A percentile compares a stretch with the other conserved stretches of the same genome.
These are phyloP conservation scores for Hibiscus syriacus DNA, from an alignment of 345 rosid genomes.

Conservation along the genomic window DNA sequence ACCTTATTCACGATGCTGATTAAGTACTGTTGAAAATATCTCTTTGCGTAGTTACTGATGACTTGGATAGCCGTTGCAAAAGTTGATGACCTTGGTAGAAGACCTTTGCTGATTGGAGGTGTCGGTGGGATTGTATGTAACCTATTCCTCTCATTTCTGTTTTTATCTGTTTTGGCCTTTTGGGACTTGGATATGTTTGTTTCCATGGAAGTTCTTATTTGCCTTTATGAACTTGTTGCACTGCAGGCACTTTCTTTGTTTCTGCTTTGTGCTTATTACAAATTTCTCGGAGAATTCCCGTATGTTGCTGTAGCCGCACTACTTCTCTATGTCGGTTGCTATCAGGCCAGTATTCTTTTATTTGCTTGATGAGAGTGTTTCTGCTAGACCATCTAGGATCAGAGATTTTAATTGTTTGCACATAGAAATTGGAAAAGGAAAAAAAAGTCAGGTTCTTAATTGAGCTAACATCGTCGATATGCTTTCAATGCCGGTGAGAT, in stretches of 20 bases:
- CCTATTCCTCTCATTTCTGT: conserved; percentile 6
- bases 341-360: conserved; percentile 52
- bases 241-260: conserved; percentile 69
- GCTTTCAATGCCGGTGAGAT: background rate
- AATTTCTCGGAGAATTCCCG: conserved; percentile 60
- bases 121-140: conserved; percentile 77
- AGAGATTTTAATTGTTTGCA: background rate
- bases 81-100: conserved; percentile 91
- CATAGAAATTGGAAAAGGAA: too few species aligned
- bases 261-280: conserved; percentile 80
- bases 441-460: background rate
- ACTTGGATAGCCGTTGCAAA: conserved; percentile 77
- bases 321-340: conserved; percentile 91
- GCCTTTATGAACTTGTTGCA: conserved; percentile 14
- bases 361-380: background rate
- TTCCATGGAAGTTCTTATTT: background rate
- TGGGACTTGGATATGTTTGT: background rate
- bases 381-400: background rate
- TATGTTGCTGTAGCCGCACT: conserved; percentile 73
- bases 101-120: conserved; percentile 87
- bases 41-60: conserved; percentile 55
- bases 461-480: background rate
- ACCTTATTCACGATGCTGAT: conserved; percentile 3
- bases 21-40: conserved; percentile 4
- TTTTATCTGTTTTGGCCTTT: conserved; percentile 3